Evolutionary conservation across 345 rosid species (phyloP).

Genomic region (Pugionium cornutum): DNA sequence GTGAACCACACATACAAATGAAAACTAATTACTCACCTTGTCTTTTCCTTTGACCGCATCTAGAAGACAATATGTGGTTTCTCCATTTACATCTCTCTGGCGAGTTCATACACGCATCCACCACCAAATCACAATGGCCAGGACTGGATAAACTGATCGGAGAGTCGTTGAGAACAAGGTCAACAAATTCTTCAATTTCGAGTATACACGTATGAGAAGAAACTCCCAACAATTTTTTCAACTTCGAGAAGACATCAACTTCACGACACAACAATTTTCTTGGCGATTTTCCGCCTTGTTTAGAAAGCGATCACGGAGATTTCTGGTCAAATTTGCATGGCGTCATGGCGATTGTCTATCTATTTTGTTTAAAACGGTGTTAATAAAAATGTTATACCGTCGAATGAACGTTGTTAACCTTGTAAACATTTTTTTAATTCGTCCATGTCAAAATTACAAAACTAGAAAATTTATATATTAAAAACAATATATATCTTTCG

Average conservation of each 20-base stretch:
- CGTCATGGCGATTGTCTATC: neutral
- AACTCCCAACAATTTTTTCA: slow-evolving; percentile 38
- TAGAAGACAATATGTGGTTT: slow-evolving; percentile 33
- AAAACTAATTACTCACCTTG: slow-evolving; percentile 34
- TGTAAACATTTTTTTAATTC: no score
- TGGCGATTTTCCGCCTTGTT: neutral
- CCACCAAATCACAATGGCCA: slow-evolving; percentile 47
- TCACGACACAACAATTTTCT: slow-evolving; percentile 12
- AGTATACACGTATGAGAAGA: slow-evolving; percentile 34
- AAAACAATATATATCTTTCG: no score
- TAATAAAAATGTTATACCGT: no score
- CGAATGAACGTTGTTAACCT: no score
- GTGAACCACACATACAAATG: neutral
- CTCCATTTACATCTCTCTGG: slow-evolving; percentile 30
- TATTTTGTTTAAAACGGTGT: neutral
- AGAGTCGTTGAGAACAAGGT: slow-evolving; percentile 31
- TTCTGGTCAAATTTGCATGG: neutral
- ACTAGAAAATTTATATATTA: no score
- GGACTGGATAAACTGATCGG: slow-evolving; percentile 16
- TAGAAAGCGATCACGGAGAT: slow-evolving; percentile 11
- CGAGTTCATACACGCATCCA: slow-evolving; percentile 45
- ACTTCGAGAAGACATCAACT: neutral
- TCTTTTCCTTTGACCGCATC: slow-evolving; percentile 47
- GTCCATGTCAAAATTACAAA: no score
- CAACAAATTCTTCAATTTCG: slow-evolving; percentile 35